These are phyloP conservation scores for Jaltomata sinuosa DNA, from an alignment of 257 asterid genomes.

Conservation along the genomic window DNA sequence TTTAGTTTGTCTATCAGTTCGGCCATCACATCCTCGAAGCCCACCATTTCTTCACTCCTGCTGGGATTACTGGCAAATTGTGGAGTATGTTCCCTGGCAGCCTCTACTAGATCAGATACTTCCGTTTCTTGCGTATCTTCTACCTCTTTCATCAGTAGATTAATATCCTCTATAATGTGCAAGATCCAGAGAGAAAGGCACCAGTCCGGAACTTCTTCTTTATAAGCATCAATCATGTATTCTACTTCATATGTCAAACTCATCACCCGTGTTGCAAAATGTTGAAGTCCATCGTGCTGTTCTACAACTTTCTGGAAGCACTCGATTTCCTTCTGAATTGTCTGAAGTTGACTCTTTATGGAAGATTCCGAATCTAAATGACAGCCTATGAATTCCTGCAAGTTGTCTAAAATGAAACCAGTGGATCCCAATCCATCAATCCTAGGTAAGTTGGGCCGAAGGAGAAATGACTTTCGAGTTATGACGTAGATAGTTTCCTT, in stretches of 20 bases:
- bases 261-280: background rate
- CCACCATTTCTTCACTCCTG: background rate
- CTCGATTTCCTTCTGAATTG: too few species aligned
- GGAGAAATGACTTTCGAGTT: background rate
- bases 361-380: background rate
- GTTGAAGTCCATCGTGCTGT: background rate
- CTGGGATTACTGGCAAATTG: background rate
- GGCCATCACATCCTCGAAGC: background rate
- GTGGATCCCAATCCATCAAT: background rate
- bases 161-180: background rate
- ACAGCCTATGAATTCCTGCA: background rate
- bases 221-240: background rate
- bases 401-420: background rate
- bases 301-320: background rate
- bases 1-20: background rate
- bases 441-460: background rate
- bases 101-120: too few species aligned
- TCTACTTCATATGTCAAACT: background rate
- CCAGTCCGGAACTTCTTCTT: constrained; percentile 15
- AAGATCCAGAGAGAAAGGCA: background rate
- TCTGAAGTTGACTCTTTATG: background rate
- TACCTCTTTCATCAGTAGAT: background rate
- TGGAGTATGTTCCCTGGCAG: background rate
- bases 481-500: background rate
- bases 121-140: too few species aligned